A percentile compares a stretch with the other conserved stretches of the same genome.
Conservation (phyloP, 1,139 yeast species). For the Diutina rugosa region DNA sequence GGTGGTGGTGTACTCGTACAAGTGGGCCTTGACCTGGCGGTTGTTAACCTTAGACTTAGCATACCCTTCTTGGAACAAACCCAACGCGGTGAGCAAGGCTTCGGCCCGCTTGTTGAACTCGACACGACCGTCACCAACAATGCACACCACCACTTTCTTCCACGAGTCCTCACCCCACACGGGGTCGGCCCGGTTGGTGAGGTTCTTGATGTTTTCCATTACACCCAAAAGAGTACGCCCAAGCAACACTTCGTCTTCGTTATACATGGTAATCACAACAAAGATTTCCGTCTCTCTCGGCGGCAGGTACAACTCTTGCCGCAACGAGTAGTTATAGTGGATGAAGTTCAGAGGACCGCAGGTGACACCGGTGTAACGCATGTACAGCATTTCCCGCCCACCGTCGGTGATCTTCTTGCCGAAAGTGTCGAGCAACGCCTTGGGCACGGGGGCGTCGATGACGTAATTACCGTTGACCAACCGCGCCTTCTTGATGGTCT, state of each 20-base stretch:
- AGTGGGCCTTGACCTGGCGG: constrained; percentile 54
- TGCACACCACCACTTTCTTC: constrained; percentile 65
- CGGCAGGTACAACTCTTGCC: constrained; percentile 55
- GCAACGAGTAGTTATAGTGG: constrained; percentile 43
- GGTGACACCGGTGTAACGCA: constrained; percentile 76
- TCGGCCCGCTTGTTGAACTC: constrained; percentile 55
- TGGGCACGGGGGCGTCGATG: constrained; percentile 68
- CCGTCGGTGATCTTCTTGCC: constrained; percentile 32
- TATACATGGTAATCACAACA: constrained; percentile 70
- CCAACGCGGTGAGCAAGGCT: constrained; percentile 56
- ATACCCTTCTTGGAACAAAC: constrained; percentile 71
- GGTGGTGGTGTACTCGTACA: constrained; percentile 70
- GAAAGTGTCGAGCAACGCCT: constrained; percentile 41
- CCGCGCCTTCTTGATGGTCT: constrained; percentile 37
- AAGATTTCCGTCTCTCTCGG: constrained; percentile 62
- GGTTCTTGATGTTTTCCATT: constrained; percentile 56
- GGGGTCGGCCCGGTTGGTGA: constrained; percentile 43
- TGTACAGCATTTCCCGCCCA: constrained; percentile 52
- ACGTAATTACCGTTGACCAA: constrained; percentile 64
- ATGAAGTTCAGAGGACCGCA: constrained; percentile 61
- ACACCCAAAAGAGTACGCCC: constrained; percentile 70
- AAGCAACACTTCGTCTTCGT: constrained; percentile 61
- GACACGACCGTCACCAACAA: constrained; percentile 69
- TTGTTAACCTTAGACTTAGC: constrained; percentile 71
- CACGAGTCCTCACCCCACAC: constrained; percentile 74